Evolutionary conservation across 257 asterid species (phyloP).

Genomic region (Paraleonurus japonicus): DNA sequence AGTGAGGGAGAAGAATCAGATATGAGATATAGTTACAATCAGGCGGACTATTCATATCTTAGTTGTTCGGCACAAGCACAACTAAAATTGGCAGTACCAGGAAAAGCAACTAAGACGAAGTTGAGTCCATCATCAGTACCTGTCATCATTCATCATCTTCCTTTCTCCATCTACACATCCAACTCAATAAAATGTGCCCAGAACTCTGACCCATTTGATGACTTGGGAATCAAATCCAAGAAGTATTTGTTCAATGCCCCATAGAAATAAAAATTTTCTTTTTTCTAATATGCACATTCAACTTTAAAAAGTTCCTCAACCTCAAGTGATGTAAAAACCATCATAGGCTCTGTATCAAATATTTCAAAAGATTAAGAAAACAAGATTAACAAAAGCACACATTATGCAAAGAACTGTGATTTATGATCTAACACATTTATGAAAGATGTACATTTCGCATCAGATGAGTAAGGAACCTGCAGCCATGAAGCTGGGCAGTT

Average conservation of each 20-base stretch:
- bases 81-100: constrained; percentile 37
- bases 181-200: background rate
- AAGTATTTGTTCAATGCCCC: too few relatives aligned
- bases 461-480: constrained; percentile 50
- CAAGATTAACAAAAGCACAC: background rate
- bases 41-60: constrained; percentile 20
- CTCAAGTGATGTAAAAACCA: too few relatives aligned
- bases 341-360: background rate
- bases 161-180: constrained; percentile 23
- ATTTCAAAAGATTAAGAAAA: background rate
- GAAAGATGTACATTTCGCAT: background rate
- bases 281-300: too few relatives aligned
- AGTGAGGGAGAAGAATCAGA: constrained; percentile 44
- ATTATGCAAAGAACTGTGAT: background rate
- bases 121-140: constrained; percentile 43
- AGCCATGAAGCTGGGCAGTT: constrained; percentile 34
- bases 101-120: constrained; percentile 30
- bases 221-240: too few relatives aligned
- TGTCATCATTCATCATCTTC: constrained; percentile 44
- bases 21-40: constrained; percentile 18
- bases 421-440: background rate
- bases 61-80: constrained; percentile 39
- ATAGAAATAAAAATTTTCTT: too few relatives aligned
- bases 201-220: too few relatives aligned
- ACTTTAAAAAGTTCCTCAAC: too few relatives aligned